A percentile compares a stretch with the other conserved stretches of the same genome.
Conservation (phyloP, 2,329 filamentous ascomycete genomes). For the Claviceps sp. region DNA sequence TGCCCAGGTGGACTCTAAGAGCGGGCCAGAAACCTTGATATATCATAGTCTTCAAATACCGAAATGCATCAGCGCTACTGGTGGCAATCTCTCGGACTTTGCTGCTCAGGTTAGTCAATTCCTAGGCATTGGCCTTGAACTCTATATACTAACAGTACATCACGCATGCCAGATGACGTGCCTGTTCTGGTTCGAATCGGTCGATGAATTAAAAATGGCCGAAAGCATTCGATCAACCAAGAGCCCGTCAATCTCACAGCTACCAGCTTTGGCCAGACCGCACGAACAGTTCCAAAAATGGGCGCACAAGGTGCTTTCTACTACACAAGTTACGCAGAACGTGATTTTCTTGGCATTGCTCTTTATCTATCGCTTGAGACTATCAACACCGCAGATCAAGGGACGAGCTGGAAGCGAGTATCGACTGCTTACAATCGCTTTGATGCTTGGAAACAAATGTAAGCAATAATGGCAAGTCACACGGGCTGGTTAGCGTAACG, state of each 20-base stretch:
- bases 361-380: conserved; percentile 89
- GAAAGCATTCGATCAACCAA: conserved; percentile 42
- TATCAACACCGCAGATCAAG: conserved; percentile 75
- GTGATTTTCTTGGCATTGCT: conserved; percentile 81
- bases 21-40: conserved; percentile 33
- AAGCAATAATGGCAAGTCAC: conserved; percentile 18
- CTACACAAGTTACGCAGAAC: conserved; percentile 92
- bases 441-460: conserved; percentile 99
- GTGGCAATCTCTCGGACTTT: conserved; percentile 69
- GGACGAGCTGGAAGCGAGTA: conserved; percentile 92
- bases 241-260: conserved; percentile 30
- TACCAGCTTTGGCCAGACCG: conserved; percentile 62
- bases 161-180: conserved; percentile 60
- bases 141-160: not conserved
- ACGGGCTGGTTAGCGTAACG: not conserved
- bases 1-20: conserved; percentile 19
- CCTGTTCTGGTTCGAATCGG: conserved; percentile 93
- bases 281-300: conserved; percentile 79
- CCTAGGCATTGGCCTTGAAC: not conserved
- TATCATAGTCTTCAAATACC: conserved; percentile 58
- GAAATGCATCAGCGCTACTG: conserved; percentile 58
- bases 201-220: conserved; percentile 62
- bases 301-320: conserved; percentile 81
- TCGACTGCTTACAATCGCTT: conserved; percentile 76
- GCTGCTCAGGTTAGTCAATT: conserved; percentile 56